A percentile compares a stretch with the other conserved stretches of the same genome.
These are phyloP conservation scores for Discostella stelligera DNA, from an alignment of 352 stramenopile genomes.

Conservation along the genomic window DNA sequence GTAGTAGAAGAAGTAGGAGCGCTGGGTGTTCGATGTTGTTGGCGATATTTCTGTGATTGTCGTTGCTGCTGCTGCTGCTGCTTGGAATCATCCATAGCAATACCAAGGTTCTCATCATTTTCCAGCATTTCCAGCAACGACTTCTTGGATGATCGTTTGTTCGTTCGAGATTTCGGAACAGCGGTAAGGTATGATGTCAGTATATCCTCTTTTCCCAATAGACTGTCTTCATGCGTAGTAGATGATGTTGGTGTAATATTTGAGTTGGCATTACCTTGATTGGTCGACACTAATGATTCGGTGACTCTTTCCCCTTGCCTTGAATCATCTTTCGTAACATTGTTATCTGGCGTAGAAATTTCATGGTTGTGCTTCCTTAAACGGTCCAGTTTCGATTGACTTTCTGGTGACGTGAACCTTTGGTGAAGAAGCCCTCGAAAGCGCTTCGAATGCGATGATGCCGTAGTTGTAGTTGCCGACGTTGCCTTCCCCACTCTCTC, in stretches of 20 bases:
- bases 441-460: background rate
- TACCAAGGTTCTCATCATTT: background rate
- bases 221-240: no score
- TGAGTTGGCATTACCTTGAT: background rate
- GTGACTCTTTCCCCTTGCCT: background rate
- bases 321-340: background rate
- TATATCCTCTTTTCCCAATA: background rate
- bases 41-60: background rate
- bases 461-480: background rate
- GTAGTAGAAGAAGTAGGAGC: no score
- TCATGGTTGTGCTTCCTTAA: background rate
- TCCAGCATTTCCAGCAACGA: background rate
- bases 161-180: background rate
- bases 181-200: background rate
- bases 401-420: constrained; percentile 9
- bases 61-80: no score
- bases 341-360: no score
- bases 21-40: background rate
- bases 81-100: background rate
- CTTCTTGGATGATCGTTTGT: background rate
- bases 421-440: background rate
- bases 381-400: constrained; percentile 27
- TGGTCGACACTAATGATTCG: background rate
- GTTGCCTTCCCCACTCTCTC: background rate
- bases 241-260: background rate